Percentiles rank a stretch among this genome's conserved stretches.
Conservation (phyloP, 441 rosid species). For the Croton setiger region DNA sequence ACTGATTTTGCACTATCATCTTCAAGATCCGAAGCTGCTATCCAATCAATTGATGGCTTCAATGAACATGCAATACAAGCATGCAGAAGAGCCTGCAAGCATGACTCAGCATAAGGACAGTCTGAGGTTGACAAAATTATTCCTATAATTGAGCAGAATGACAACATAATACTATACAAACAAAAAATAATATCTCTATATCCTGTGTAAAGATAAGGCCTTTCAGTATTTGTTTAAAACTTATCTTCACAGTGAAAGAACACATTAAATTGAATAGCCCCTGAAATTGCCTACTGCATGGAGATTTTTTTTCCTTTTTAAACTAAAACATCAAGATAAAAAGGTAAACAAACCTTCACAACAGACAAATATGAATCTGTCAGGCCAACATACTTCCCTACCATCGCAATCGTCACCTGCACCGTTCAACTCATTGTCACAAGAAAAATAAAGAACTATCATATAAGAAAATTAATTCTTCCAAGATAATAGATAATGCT, state of each 20-base stretch:
- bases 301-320: background rate
- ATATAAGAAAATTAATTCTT: constrained; percentile 3
- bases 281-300: background rate
- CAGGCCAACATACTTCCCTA: constrained; percentile 81
- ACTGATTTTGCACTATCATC: constrained; percentile 50
- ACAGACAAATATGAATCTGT: constrained; percentile 85
- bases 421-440: constrained; percentile 21
- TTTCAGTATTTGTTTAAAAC: background rate
- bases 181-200: background rate
- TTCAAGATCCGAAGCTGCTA: constrained; percentile 93
- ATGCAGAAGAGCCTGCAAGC: constrained; percentile 77
- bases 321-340: constrained; percentile 6
- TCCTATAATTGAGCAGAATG: constrained; percentile 19
- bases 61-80: constrained; percentile 64
- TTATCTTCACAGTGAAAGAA: background rate
- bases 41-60: constrained; percentile 78
- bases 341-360: constrained; percentile 50
- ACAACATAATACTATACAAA: constrained; percentile 1
- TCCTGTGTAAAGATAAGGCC: background rate
- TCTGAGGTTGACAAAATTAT: constrained; percentile 11
- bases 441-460: constrained; percentile 13
- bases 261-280: background rate
- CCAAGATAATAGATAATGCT: constrained; percentile 20
- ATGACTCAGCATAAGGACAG: constrained; percentile 19
- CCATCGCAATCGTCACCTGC: constrained; percentile 79